Percentiles rank a stretch among this genome's conserved stretches.
Evolutionary conservation across 148 eudicot genomes (phyloP).

Genomic region (Cornus kousa): DNA sequence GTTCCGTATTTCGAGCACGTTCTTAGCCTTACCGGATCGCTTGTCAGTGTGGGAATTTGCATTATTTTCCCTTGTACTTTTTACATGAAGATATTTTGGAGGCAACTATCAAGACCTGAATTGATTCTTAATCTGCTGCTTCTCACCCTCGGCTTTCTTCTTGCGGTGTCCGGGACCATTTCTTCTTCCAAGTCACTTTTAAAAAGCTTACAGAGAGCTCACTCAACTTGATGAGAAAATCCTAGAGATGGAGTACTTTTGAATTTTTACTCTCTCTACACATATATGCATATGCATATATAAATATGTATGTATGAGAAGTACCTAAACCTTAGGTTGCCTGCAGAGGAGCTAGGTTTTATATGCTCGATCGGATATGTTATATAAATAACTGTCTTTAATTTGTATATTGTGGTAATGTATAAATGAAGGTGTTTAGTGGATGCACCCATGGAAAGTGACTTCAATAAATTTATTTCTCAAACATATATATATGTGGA

Average conservation of each 20-base stretch:
- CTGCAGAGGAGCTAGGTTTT: too few species aligned
- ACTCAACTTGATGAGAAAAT: neutral
- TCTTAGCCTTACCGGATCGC: conserved; percentile 75
- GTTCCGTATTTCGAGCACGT: conserved; percentile 78
- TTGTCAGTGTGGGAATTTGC: conserved; percentile 58
- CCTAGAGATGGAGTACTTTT: neutral
- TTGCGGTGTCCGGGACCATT: conserved; percentile 52
- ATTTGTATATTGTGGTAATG: too few species aligned
- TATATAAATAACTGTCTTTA: too few species aligned
- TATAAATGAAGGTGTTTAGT: too few species aligned
- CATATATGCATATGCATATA: too few species aligned
- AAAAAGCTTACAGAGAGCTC: conserved; percentile 26
- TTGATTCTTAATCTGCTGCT: conserved; percentile 38
- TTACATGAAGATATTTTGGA: conserved; percentile 55
- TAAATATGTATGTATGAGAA: neutral
- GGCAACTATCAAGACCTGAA: conserved; percentile 29
- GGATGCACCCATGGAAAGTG: too few species aligned
- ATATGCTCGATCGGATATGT: too few species aligned
- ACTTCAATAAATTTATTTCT: too few species aligned
- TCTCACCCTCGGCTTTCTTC: conserved; percentile 32
- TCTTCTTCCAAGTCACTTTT: conserved; percentile 45
- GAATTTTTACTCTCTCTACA: neutral
- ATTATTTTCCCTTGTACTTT: conserved; percentile 61
- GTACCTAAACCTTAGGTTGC: neutral
- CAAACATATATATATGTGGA: too few species aligned